These are phyloP conservation scores for Puccinia brachypodii DNA, from an alignment of 1,284 basidiomycete species.

Conservation along the genomic window DNA sequence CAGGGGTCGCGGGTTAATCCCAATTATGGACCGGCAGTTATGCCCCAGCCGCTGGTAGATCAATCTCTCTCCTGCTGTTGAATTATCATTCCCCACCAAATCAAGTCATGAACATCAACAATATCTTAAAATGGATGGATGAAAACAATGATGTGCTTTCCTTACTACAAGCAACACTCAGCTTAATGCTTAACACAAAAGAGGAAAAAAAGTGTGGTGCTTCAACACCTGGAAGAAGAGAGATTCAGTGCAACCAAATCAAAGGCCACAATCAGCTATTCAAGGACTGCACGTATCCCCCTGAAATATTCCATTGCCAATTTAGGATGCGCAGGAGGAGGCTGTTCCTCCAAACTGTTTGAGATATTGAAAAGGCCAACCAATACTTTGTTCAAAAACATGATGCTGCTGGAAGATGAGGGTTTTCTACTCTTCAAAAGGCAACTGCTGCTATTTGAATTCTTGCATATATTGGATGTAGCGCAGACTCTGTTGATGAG, in stretches of 20 bases:
- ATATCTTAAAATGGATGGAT: background rate
- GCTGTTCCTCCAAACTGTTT: background rate
- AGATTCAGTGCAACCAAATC: background rate
- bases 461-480: conserved; percentile 29
- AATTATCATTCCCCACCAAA: background rate
- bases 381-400: background rate
- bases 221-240: background rate
- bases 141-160: background rate
- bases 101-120: background rate
- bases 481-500: too few species aligned
- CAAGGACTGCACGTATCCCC: background rate
- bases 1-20: too few species aligned
- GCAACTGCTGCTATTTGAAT: background rate
- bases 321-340: background rate
- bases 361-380: conserved; percentile 34
- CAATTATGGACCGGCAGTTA: too few species aligned
- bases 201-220: background rate
- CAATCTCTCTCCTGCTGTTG: too few species aligned
- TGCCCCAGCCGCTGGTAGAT: too few species aligned
- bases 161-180: background rate
- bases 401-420: background rate
- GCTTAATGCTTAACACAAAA: background rate
- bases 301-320: background rate
- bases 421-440: conserved; percentile 5
- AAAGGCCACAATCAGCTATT: background rate